Evolutionary conservation across 495 filamentous ascomycete genomes (phyloP), one percentile per base, ranked within the genome.

Genomic region (Pyrenopolyporus hunteri): DNA sequence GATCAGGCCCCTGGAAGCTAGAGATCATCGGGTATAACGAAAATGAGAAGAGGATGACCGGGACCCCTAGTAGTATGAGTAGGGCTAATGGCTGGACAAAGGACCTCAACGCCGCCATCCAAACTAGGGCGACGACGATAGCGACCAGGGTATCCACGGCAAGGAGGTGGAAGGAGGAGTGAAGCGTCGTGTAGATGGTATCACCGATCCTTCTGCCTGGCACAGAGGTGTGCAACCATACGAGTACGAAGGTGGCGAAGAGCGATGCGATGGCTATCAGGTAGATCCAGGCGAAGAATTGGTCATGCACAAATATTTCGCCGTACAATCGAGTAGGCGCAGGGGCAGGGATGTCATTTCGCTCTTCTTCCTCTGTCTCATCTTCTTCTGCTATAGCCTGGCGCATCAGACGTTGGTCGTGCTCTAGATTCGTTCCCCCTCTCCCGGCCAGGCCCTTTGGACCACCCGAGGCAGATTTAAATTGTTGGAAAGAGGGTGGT

Each of bases 111-210:
- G 96, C 77, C 13, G 92, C 90, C 63, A 98, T 83, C 95, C 95
- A 98, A 20, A 97, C 67, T 13, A 98, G 75, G 11, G 92, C 93
- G 6, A 98, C 87, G 23, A 92, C 78, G 39, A 97, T 76, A 1
- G 94, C 88, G n/a, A 97, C 87, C 6, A 98, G 67, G 0, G 95
- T 98, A 70, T 98, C 93, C 40, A 93, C 81, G 8, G 91, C 90
- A 23, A 98, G 83, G 29, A 97, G 85, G 68, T 96, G 87, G 66
- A 94, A 94, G 0, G 94, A 97, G 19, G 85, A 81, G 64, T 89
- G 89, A 16, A 98, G 78, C 4, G 92, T 93, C 19, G 87, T 89
- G 74, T 98, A 98, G 48, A 98, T 91, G 7, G 95, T 96, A 71
- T 98, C 94, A 13, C 91, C 90, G 35, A 81, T 79, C 64, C 87